These are phyloP conservation scores for Pleoardoris graminearum DNA, from an alignment of 2,329 filamentous ascomycete genomes.

Conservation along the genomic window DNA sequence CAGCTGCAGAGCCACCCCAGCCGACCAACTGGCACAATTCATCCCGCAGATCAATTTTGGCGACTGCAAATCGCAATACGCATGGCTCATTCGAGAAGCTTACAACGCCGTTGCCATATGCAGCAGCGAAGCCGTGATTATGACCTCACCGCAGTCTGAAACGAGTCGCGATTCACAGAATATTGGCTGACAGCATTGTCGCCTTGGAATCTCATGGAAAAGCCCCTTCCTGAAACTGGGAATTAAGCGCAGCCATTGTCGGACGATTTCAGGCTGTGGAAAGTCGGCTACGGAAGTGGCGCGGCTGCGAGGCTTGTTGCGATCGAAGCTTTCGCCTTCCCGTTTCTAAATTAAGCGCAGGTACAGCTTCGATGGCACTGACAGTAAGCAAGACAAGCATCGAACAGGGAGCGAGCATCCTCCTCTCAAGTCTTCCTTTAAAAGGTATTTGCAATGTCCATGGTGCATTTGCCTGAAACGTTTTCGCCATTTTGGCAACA, in stretches of 20 bases:
- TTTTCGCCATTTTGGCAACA: no score
- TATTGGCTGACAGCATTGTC: neutral
- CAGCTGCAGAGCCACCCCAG: neutral
- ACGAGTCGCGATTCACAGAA: neutral
- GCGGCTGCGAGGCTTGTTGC: neutral
- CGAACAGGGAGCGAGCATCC: no score
- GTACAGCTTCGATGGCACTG: no score
- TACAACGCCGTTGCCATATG: neutral
- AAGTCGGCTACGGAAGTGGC: neutral
- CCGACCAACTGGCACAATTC: no score
- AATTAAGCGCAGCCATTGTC: neutral
- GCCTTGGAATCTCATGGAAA: neutral
- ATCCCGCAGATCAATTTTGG: neutral
- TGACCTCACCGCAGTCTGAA: neutral
- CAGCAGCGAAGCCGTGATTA: neutral
- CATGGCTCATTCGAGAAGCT: neutral
- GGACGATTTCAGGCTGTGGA: neutral
- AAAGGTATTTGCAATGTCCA: no score
- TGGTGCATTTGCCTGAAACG: no score
- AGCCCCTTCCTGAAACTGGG: slow-evolving; percentile 4
- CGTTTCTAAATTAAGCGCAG: no score
- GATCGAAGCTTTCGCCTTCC: no score
- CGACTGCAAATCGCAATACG: neutral
- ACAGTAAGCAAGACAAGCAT: no score
- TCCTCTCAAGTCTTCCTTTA: no score